phyloP scores from a whole-genome alignment of 331 rosid species.

The Phaseolus coccineus region DNA sequence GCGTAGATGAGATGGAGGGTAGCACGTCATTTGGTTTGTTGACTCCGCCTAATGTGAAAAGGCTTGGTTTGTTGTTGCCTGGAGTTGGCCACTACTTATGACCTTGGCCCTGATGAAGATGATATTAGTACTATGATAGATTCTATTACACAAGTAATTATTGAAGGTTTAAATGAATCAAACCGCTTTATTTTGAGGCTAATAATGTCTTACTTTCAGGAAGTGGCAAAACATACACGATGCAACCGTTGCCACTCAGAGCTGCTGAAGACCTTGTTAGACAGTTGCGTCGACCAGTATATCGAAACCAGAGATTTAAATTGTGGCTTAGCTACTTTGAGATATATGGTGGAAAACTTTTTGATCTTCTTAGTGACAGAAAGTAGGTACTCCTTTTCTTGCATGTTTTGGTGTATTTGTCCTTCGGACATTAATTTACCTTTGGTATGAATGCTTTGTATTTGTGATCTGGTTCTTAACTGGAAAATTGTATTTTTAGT shows the following conservation, averaged over 20 bases:
- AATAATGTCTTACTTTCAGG: slow-evolving; percentile 59
- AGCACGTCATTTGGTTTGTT: background rate
- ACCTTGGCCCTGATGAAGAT: background rate
- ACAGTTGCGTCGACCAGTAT: slow-evolving; percentile 79
- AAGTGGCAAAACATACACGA: slow-evolving; percentile 95
- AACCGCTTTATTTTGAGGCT: slow-evolving; percentile 39
- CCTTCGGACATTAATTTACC: slow-evolving; percentile 1
- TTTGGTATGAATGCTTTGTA: slow-evolving; percentile 22
- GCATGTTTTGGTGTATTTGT: slow-evolving; percentile 2
- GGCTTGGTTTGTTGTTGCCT: background rate
- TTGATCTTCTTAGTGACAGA: slow-evolving; percentile 94
- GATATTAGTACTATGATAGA: slow-evolving; percentile 14
- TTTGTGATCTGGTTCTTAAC: slow-evolving; percentile 31
- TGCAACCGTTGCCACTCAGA: slow-evolving; percentile 97
- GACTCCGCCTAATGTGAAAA: background rate
- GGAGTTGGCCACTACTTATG: slow-evolving; percentile 18
- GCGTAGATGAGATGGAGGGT: background rate
- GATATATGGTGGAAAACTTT: slow-evolving; percentile 95
- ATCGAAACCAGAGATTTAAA: slow-evolving; percentile 90
- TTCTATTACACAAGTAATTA: slow-evolving; percentile 2
- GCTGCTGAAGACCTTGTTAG: slow-evolving; percentile 92
- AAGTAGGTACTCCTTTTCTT: slow-evolving; percentile 62
- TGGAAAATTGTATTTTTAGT: background rate
- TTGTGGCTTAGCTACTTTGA: slow-evolving; percentile 99
- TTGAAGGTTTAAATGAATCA: slow-evolving; percentile 1